A percentile compares a stretch with the other conserved stretches of the same genome.
Conservation (phyloP, 2,329 filamentous ascomycete species). For the Aspergillus ibericus region DNA sequence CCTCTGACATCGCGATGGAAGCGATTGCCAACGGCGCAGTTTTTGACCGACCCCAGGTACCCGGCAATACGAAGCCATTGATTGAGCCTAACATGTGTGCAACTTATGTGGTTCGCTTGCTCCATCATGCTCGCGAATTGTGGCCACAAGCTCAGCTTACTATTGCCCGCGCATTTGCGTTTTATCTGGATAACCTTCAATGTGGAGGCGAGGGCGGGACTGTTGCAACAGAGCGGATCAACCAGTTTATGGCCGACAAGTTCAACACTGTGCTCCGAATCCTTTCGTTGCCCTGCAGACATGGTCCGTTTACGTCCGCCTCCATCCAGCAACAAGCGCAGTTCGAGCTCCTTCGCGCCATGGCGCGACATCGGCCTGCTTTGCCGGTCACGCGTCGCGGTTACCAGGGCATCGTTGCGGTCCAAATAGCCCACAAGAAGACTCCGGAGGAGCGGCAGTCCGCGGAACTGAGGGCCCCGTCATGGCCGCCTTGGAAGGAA, state of each 20-base stretch:
- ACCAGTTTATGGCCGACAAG: slow-evolving; percentile 38
- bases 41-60: background rate
- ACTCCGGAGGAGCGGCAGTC: slow-evolving; percentile 57
- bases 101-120: slow-evolving; percentile 47
- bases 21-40: background rate
- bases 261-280: slow-evolving; percentile 53
- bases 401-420: slow-evolving; percentile 56
- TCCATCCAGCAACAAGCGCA: slow-evolving; percentile 57
- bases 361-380: slow-evolving; percentile 56
- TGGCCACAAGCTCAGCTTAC: slow-evolving; percentile 49
- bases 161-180: slow-evolving; percentile 43
- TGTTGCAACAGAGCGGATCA: slow-evolving; percentile 10
- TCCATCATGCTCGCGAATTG: slow-evolving; percentile 52
- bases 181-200: slow-evolving; percentile 29
- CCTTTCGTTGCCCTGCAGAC: slow-evolving; percentile 50
- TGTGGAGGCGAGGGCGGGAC: slow-evolving; percentile 1
- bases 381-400: slow-evolving; percentile 58
- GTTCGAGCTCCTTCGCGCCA: slow-evolving; percentile 57
- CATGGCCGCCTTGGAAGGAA: slow-evolving; percentile 68
- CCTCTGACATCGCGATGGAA: background rate
- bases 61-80: slow-evolving; percentile 11
- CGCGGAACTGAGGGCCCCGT: slow-evolving; percentile 58
- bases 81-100: slow-evolving; percentile 35
- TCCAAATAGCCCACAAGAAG: slow-evolving; percentile 61
- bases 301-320: slow-evolving; percentile 51